Conservation (phyloP, 768 basidiomycete species). For the Serendipita sp. region DNA sequence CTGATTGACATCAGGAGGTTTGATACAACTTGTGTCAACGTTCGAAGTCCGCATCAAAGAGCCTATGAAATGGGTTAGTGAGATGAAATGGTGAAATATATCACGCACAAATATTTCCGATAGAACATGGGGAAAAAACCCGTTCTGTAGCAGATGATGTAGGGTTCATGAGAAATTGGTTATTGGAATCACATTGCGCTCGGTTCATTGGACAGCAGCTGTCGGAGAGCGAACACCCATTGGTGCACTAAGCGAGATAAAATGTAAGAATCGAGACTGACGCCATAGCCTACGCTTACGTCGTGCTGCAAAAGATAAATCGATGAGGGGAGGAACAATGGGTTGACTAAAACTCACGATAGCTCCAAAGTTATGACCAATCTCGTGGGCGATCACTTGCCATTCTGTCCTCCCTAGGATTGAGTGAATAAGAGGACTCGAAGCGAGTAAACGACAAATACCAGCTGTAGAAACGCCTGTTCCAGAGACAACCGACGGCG, state of each 20-base stretch:
- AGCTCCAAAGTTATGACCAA: constrained; percentile 78
- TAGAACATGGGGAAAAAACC: constrained; percentile 57
- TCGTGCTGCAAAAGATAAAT: background rate
- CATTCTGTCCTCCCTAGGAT: constrained; percentile 43
- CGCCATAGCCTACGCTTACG: background rate
- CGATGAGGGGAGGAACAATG: background rate
- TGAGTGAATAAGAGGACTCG: too few relatives aligned
- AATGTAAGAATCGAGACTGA: constrained; percentile 2
- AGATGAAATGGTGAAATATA: background rate
- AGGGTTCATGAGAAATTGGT: constrained; percentile 72
- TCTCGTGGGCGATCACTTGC: constrained; percentile 72
- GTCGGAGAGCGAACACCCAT: constrained; percentile 40
- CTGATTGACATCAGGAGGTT: constrained; percentile 33
- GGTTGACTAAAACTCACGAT: constrained; percentile 50
- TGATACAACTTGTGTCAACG: constrained; percentile 52
- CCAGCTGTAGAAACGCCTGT: constrained; percentile 65
- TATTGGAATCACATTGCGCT: constrained; percentile 43
- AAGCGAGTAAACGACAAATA: too few relatives aligned
- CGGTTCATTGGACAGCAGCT: constrained; percentile 56
- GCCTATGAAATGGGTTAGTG: constrained; percentile 23
- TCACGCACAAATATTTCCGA: constrained; percentile 70
- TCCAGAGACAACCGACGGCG: constrained; percentile 47
- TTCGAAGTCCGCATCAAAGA: constrained; percentile 36
- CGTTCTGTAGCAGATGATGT: constrained; percentile 47
- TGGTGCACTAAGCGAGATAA: constrained; percentile 33